Evolutionary conservation across 352 stramenopile species (phyloP).

Genomic region (Phytophthora podocarpi): DNA sequence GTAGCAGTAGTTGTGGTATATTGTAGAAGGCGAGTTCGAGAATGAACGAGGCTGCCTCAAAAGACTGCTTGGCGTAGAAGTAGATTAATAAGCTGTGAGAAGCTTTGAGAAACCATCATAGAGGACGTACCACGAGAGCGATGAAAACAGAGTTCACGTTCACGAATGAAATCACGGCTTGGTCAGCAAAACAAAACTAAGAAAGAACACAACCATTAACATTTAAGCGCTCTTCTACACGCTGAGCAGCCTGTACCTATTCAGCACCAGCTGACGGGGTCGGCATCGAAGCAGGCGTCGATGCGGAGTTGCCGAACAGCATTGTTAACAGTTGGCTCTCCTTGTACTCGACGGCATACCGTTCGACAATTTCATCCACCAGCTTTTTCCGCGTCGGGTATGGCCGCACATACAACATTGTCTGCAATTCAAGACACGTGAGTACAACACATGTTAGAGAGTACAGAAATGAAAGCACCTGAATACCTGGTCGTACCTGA

Average conservation of each 20-base stretch:
- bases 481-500: conserved; percentile 44
- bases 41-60: no score
- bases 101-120: no score
- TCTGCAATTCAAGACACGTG: conserved; percentile 43
- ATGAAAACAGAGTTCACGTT: no score
- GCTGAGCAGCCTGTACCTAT: conserved; percentile 8
- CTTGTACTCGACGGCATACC: conserved; percentile 86
- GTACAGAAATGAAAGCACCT: neutral
- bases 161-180: no score
- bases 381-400: conserved; percentile 90
- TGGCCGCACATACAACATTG: conserved; percentile 81
- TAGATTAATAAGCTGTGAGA: no score
- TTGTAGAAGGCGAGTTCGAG: no score
- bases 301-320: conserved; percentile 60
- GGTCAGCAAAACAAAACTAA: neutral
- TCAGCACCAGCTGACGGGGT: conserved; percentile 20
- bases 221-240: conserved; percentile 14
- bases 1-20: no score
- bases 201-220: conserved; percentile 1
- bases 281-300: conserved; percentile 18
- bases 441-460: neutral
- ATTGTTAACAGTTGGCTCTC: conserved; percentile 83
- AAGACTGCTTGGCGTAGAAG: no score
- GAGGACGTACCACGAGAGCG: no score
- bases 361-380: conserved; percentile 88